Evolutionary conservation across 2,329 filamentous ascomycete genomes (phyloP), one percentile per base, ranked within the genome.

Genomic region (Fusarium coffeatum): DNA sequence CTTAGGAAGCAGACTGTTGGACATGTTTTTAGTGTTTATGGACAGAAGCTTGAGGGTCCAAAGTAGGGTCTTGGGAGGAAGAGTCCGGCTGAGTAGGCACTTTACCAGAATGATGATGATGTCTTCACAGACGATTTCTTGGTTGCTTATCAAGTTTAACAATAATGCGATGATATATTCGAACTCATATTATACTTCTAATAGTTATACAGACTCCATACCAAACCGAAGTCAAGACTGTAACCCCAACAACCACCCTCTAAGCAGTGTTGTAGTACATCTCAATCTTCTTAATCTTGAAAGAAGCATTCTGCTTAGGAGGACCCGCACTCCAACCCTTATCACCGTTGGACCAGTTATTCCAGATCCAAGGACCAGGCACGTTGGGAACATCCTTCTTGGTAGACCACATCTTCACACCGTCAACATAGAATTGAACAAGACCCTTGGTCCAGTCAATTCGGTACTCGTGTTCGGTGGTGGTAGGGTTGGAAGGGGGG

Each of bases 281-380:
- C 34, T 76, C 73, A 30, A 77, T 76, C 46, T 62, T 71, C 46
- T 59, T 74, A 6, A 77, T 76, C 66, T 72, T 78, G 22, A 78
- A 78, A 4, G 76, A 63, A 22, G 77, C 75, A 27, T 75, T 66
- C 28, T 62, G 18, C 9, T 66, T 55, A 1, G 77, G 77, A 8
- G 77, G 77, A 0, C 77, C 77, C 20, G 58, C 75, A 6, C 71
- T 76, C 77, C 77, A 78, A 10, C 72, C 73, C 30, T 66, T 62
- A 27, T 78, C 74, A 10, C 77, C 77, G 32, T 75, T 78, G 2
- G 77, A 72, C 77, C 77, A 78, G 64, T 78, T 78, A 50, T 78
- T 78, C 46, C 74, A 77, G 8, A 78, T 57, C 75, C 77, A 78
- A 13, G 74, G 64, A 0, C 76, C 76, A 27, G 71, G 30, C 0